A percentile compares a stretch with the other conserved stretches of the same genome.
These are phyloP conservation scores for Populus euphratica DNA, from an alignment of 345 rosid genomes.

Conservation along the genomic window DNA sequence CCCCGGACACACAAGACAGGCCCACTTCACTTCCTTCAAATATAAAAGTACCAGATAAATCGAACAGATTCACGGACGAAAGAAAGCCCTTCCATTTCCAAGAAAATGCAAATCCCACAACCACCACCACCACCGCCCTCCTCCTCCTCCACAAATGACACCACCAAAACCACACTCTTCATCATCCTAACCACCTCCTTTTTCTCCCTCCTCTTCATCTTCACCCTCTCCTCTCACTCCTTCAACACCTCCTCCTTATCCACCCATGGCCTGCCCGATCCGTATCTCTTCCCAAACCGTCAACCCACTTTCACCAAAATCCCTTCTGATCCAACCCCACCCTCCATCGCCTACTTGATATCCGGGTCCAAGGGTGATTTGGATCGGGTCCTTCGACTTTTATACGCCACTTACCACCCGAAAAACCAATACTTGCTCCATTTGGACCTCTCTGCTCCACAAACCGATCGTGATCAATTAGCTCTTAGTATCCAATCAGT, in stretches of 20 bases:
- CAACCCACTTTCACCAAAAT: constrained; percentile 39
- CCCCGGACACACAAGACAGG: neutral
- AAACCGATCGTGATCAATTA: constrained; percentile 61
- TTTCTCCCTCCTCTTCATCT: constrained; percentile 65
- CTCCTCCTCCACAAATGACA: constrained; percentile 33
- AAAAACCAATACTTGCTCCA: constrained; percentile 78
- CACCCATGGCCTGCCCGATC: constrained; percentile 45
- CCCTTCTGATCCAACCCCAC: constrained; percentile 57
- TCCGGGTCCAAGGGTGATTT: constrained; percentile 72
- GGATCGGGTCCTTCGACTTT: constrained; percentile 67
- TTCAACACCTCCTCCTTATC: constrained; percentile 19
- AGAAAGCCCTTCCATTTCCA: neutral
- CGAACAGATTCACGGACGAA: neutral
- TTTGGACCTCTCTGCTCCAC: constrained; percentile 64
- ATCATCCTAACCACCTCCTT: constrained; percentile 52
- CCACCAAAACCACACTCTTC: constrained; percentile 44
- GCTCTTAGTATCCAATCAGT: constrained; percentile 56
- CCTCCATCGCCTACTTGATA: constrained; percentile 72
- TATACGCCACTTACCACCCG: constrained; percentile 78
- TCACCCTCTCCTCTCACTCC: constrained; percentile 43
- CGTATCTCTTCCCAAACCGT: constrained; percentile 61
- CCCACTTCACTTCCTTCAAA: neutral
- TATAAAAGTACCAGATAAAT: neutral
- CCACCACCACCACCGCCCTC: constrained; percentile 14
- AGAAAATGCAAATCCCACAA: constrained; percentile 16